phyloP scores from a whole-genome alignment of 768 basidiomycete species.

The Mycena haematopus region DNA sequence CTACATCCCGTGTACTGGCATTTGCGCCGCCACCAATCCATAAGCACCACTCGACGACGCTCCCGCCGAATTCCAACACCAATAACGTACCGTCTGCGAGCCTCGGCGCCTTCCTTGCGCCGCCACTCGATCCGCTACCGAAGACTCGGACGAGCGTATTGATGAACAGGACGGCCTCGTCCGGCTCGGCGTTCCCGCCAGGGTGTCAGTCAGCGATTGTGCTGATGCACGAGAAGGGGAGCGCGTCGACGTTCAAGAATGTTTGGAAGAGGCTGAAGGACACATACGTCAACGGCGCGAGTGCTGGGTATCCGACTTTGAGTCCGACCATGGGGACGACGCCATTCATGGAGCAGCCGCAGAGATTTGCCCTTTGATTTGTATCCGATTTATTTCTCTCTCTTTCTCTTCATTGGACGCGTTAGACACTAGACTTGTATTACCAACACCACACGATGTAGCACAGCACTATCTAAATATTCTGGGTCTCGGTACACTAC shows the following conservation, averaged over 20 bases:
- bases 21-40: conserved; percentile 30
- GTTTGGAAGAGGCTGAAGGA: conserved; percentile 77
- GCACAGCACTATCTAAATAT: conserved; percentile 10
- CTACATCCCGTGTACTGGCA: conserved; percentile 9
- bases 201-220: conserved; percentile 67
- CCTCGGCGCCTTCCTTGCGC: conserved; percentile 28
- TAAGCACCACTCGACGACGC: conserved; percentile 32
- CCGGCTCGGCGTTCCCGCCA: conserved; percentile 39
- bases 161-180: conserved; percentile 31
- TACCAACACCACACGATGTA: conserved; percentile 15
- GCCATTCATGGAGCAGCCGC: conserved; percentile 49
- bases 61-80: conserved; percentile 31
- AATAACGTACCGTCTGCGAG: conserved; percentile 19
- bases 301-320: conserved; percentile 41
- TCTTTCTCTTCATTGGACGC: not conserved
- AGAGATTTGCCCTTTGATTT: conserved; percentile 40
- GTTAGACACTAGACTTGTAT: conserved; percentile 13
- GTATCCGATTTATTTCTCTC: not conserved
- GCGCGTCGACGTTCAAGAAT: conserved; percentile 82
- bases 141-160: conserved; percentile 36
- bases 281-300: conserved; percentile 57
- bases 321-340: conserved; percentile 52
- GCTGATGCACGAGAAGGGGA: conserved; percentile 90
- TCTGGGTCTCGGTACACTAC: not conserved
- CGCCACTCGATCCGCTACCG: conserved; percentile 34